Base-by-base conservation (phyloP, 2,329 filamentous ascomycete species). In the Colletotrichum sojae region DNA sequence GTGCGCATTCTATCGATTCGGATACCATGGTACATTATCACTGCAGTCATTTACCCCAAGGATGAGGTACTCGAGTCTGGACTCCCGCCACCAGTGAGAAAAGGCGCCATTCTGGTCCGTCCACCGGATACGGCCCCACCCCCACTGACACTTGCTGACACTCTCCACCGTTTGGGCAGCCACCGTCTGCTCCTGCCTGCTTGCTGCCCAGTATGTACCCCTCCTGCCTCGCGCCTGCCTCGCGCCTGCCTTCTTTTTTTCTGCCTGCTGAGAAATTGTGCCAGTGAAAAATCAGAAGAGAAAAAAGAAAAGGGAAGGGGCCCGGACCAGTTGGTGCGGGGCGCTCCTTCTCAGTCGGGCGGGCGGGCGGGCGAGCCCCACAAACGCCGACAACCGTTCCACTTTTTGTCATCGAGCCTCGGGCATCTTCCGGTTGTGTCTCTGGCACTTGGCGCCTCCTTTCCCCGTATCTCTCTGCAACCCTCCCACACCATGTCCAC, bases 351-450 rank as follows among this genome's bases (percentile, higher is more conserved):
- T 63, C 22, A 46, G 53, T 63, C 53, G 52, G 65, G 52, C 46
- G 59, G 27, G 27, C 27, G 27, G 27, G 27, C 27, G 27, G 27
- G 6, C 27, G 31, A 9, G 10, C 59, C 52, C 18, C 52, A 36
- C 54, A n/a, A 31, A 25, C 39, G 18, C 46, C 62, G 40, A 15
- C 25, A 18, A n/a, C 6, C 13, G 25, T 43, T 46, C 62, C 55
- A 48, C 45, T 27, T 43, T 22, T 25, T n/a, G 43, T 59, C 45
- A 6, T 48, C 27, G 55, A 20, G 10, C n/a, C 45, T 43, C 63
- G 67, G 62, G 20, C 67, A 69, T 61, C 56, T 61, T 67, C 67
- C 67, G 67, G 31, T 15, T 64, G 4, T 40, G 64, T 64, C 51
- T 56, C 52, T 67, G 57, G 18, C 25, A 25, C n/a, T 63, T 63